phyloP scores from a whole-genome alignment of 345 rosid species.

The Geranium rotundifolium region DNA sequence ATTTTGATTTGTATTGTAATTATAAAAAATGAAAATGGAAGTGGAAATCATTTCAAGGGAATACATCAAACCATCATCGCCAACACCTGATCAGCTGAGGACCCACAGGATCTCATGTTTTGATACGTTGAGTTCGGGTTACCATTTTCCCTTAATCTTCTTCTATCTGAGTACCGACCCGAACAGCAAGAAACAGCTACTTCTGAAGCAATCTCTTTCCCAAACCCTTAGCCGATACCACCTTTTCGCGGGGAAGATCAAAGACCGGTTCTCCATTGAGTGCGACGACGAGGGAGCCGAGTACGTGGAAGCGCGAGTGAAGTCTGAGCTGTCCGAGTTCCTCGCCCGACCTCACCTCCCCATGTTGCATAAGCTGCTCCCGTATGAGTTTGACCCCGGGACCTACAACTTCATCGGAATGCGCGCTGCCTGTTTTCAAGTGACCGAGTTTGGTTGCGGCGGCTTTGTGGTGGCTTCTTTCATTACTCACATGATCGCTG shows the following conservation, averaged over 20 bases:
- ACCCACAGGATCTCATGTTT: conserved; percentile 16
- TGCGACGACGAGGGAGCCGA: conserved; percentile 25
- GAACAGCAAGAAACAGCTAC: conserved; percentile 1
- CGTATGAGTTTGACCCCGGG: background rate
- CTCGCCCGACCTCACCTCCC: conserved; percentile 1
- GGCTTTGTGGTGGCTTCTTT: background rate
- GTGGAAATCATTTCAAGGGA: conserved; percentile 19
- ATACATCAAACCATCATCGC: conserved; percentile 29
- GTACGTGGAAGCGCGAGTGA: conserved; percentile 16
- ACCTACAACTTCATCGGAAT: background rate
- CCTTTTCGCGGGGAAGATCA: conserved; percentile 26
- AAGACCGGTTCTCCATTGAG: conserved; percentile 15
- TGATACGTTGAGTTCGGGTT: too few relatives aligned
- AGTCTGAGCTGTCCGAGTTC: conserved; percentile 4
- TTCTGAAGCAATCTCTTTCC: conserved; percentile 24
- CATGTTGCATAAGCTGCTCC: background rate
- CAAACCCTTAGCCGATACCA: conserved; percentile 18
- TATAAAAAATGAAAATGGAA: conserved; percentile 29
- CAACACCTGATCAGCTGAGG: conserved; percentile 24
- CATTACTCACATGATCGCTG: background rate
- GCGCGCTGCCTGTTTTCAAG: conserved; percentile 2
- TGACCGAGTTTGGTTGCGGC: conserved; percentile 2
- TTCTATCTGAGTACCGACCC: conserved; percentile 14
- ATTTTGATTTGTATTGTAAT: too few relatives aligned
- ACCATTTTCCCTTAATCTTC: conserved; percentile 20